Percentiles rank a stretch among this genome's conserved stretches.
phyloP scores from a whole-genome alignment of 306 rosid species.

The Prunus persica region DNA sequence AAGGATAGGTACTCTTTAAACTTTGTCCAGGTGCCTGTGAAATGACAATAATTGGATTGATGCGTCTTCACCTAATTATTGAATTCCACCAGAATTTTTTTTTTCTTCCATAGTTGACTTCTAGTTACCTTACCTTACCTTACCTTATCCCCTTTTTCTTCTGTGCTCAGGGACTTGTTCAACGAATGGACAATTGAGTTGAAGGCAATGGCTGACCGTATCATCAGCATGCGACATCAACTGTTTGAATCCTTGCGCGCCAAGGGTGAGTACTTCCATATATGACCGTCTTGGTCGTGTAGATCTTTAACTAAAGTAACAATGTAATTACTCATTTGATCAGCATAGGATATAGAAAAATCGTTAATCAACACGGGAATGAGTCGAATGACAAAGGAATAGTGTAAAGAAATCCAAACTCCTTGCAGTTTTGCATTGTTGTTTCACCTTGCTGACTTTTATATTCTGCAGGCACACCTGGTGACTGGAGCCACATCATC shows the following conservation, averaged over 20 bases:
- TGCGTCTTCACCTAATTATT: not conserved
- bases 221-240: constrained; percentile 88
- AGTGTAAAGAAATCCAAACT: not conserved
- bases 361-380: not conserved
- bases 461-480: constrained; percentile 75
- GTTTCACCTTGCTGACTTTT: not conserved
- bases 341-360: not conserved
- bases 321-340: not conserved
- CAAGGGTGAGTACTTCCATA: constrained; percentile 52
- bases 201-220: constrained; percentile 98
- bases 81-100: not conserved
- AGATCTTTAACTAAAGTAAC: not conserved
- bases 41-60: not conserved
- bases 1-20: constrained; percentile 64
- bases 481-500: constrained; percentile 99
- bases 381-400: not conserved
- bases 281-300: not conserved
- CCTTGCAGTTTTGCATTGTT: not conserved
- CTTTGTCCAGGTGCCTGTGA: not conserved
- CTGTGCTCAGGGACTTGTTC: constrained; percentile 55
- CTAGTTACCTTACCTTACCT: not conserved
- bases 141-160: not conserved
- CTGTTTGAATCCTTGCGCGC: constrained; percentile 79
- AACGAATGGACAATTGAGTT: constrained; percentile 93
- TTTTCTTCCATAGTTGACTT: not conserved